Evolutionary conservation across 371 early-diverging fungal species (phyloP), one percentile per base, ranked within the genome.

Genomic region (Actinomortierella wolfii): DNA sequence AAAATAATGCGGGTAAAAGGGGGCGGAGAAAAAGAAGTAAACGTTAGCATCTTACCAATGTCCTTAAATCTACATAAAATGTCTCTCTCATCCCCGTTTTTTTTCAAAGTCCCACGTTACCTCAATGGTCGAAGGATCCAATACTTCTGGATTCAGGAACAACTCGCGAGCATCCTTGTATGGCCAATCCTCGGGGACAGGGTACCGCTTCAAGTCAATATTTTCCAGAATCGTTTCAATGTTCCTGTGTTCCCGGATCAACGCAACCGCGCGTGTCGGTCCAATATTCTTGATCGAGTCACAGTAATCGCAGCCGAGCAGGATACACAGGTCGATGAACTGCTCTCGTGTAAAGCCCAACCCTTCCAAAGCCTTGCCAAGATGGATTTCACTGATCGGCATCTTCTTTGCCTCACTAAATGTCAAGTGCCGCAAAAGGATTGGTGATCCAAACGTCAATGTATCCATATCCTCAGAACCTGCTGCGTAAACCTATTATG

Each of bases 381-480:
- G 77, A 53, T 90, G 85, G 46, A 99, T 89, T 78, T 99, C 99
- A 41, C 83, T 84, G 67, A 99, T 95, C 9, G 96, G 95, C 83
- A 92, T 76, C 74, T 98, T 99, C 56, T 94, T 92, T 29, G 88
- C 85, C 63, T 99, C 95, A 46, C 96, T 89, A 64, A 94, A 94
- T 1, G 97, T 97, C 71, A 99, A 80, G 73, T 99, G 98, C 20
- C 99, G 91, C 46, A 99, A 64, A 21, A 99, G 81, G 17, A 96
- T 82, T 1, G 97, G 97, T 2, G 98, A 76, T 6, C 90, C 91
- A 79, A 99, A 99, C 3, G 98, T 94, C 54, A 99, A 81, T 0
- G 99, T 97, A 77, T 99, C 99, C 99, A 99, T 99, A 82, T 99
- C 99, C 76, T 99, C 99, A 1, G 98, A 96, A 4, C 95, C 99